A percentile compares a stretch with the other conserved stretches of the same genome.
Evolutionary conservation across 2,329 filamentous ascomycete genomes (phyloP).

Genomic region (Cladophialophora exuberans): DNA sequence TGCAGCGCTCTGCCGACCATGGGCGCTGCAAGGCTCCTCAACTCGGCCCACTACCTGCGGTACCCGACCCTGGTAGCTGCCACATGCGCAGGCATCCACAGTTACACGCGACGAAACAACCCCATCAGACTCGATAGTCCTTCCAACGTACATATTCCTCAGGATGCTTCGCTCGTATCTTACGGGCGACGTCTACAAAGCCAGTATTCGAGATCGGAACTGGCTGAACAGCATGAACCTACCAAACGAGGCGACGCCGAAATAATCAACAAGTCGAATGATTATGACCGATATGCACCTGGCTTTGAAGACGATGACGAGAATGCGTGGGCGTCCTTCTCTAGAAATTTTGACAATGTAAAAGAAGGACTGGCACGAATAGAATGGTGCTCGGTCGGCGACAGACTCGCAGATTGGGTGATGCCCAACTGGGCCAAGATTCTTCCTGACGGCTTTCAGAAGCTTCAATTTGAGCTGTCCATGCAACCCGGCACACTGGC

Average conservation of each 20-base stretch:
- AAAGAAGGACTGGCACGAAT: constrained; percentile 45
- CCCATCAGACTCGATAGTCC: constrained; percentile 28
- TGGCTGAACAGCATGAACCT: constrained; percentile 16
- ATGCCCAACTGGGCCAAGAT: constrained; percentile 80
- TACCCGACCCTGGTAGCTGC: constrained; percentile 25
- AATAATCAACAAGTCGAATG: constrained; percentile 21
- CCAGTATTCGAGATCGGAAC: constrained; percentile 14
- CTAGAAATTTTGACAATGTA: constrained; percentile 47
- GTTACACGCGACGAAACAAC: constrained; percentile 9
- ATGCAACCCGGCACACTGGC: constrained; percentile 86
- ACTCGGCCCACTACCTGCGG: constrained; percentile 11
- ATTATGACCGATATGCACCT: constrained; percentile 25
- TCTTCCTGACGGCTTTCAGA: constrained; percentile 75
- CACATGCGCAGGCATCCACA: constrained; percentile 23
- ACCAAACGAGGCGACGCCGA: constrained; percentile 24
- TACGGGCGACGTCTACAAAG: constrained; percentile 21
- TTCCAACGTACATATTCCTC: constrained; percentile 3
- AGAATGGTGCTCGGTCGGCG: constrained; percentile 50
- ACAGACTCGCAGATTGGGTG: constrained; percentile 69
- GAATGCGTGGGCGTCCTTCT: constrained; percentile 55
- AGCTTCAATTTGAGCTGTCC: constrained; percentile 84
- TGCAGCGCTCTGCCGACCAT: constrained; percentile 31
- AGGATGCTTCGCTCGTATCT: constrained; percentile 20
- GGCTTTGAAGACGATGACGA: constrained; percentile 36
- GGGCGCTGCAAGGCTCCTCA: constrained; percentile 32